phyloP scores from a whole-genome alignment of 2,329 filamentous ascomycete species.

The Diaporthe australafricana region DNA sequence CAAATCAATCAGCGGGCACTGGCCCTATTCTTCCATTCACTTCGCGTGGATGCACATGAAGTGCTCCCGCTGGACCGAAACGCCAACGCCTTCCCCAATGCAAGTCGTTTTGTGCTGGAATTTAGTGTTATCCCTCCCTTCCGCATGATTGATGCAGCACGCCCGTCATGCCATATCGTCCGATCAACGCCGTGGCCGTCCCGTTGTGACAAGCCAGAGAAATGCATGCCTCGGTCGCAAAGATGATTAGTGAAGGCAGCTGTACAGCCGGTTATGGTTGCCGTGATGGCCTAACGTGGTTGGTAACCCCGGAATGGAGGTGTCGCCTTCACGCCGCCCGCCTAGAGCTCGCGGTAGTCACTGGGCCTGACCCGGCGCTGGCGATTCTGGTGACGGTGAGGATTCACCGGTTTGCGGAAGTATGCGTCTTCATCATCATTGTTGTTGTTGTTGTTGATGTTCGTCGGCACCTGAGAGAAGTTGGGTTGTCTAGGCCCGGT shows the following conservation, averaged over 20 bases:
- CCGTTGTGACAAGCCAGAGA: neutral
- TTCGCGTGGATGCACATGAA: constrained; percentile 1
- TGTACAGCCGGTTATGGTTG: constrained; percentile 11
- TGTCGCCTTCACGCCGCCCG: constrained; percentile 24
- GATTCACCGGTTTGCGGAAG: constrained; percentile 95
- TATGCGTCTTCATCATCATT: constrained; percentile 84
- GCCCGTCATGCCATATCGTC: neutral
- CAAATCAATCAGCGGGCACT: constrained; percentile 7
- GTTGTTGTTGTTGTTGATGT: constrained; percentile 50
- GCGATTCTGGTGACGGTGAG: constrained; percentile 87
- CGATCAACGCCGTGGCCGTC: constrained; percentile 2
- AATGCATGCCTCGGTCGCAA: neutral
- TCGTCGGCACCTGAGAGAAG: constrained; percentile 42
- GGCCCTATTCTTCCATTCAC: neutral
- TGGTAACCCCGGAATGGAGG: constrained; percentile 19
- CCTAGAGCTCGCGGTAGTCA: constrained; percentile 86
- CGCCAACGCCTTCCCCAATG: constrained; percentile 33
- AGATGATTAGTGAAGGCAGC: neutral
- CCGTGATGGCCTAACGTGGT: constrained; percentile 13
- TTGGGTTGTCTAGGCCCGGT: constrained; percentile 36
- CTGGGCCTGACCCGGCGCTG: constrained; percentile 84
- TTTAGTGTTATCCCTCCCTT: neutral
- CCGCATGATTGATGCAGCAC: neutral
- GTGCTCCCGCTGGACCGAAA: constrained; percentile 26
- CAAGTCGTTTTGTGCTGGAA: constrained; percentile 10